A percentile compares a stretch with the other conserved stretches of the same genome.
These are phyloP conservation scores for Trichoderma koningii DNA, from an alignment of 2,329 filamentous ascomycete genomes.

Conservation along the genomic window DNA sequence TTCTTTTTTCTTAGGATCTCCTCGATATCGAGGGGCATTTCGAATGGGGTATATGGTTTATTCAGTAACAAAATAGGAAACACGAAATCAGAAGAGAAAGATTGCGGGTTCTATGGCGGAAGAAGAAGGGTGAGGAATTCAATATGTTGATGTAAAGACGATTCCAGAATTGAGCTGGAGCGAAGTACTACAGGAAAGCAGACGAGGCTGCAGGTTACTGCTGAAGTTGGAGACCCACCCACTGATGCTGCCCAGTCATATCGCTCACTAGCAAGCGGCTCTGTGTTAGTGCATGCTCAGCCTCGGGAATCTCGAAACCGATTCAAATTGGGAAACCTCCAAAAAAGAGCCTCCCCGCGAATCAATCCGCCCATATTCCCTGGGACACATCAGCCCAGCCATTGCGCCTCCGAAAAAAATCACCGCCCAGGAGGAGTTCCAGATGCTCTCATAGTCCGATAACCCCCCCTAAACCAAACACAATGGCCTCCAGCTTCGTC, in stretches of 20 bases:
- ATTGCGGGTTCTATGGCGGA: too few species aligned
- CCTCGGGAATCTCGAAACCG: conserved; percentile 28
- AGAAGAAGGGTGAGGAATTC: background rate
- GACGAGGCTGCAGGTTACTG: conserved; percentile 28
- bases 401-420: background rate
- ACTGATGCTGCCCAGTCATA: background rate
- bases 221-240: background rate
- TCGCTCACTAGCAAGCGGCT: background rate
- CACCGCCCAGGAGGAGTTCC: background rate
- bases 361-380: background rate
- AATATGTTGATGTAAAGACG: background rate
- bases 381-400: background rate
- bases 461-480: background rate
- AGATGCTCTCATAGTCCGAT: conserved; percentile 15
- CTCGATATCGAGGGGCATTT: conserved; percentile 71
- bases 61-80: background rate
- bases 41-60: background rate
- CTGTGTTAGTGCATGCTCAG: conserved; percentile 26
- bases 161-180: background rate
- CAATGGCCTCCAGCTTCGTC: conserved; percentile 47
- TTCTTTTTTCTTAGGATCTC: conserved; percentile 84
- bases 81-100: too few species aligned
- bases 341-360: conserved; percentile 13
- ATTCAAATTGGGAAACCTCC: conserved; percentile 11
- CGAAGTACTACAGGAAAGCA: background rate